Percentiles rank a stretch among this genome's conserved stretches.
Evolutionary conservation across 106 monocot species (phyloP).

Genomic region (Cymbidium sinense): DNA sequence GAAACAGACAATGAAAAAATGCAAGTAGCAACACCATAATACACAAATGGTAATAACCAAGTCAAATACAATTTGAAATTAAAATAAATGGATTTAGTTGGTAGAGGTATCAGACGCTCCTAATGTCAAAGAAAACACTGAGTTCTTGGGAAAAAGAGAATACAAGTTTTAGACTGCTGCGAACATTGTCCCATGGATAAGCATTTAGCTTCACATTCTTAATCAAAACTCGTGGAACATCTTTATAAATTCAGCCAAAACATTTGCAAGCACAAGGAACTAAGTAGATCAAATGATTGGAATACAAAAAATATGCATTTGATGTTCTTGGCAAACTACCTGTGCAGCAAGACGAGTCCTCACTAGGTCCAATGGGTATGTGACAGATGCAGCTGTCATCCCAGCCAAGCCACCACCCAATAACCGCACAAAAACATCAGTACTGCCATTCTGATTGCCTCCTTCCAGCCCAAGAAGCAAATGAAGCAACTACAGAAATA

Average conservation of each 20-base stretch:
- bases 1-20: neutral
- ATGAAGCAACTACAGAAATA: slow-evolving; percentile 50
- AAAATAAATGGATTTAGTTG: neutral
- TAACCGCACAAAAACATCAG: slow-evolving; percentile 39
- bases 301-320: neutral
- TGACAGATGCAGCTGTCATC: slow-evolving; percentile 63
- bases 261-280: neutral
- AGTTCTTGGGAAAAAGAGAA: neutral
- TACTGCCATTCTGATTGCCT: slow-evolving; percentile 21
- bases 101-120: neutral
- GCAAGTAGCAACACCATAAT: neutral
- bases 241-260: neutral
- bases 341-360: slow-evolving; percentile 65
- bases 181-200: neutral
- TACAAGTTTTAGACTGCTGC: neutral
- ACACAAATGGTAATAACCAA: neutral
- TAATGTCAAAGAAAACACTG: neutral
- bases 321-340: slow-evolving; percentile 19
- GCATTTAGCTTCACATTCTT: neutral
- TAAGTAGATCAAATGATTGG: neutral
- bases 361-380: slow-evolving; percentile 71
- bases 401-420: slow-evolving; percentile 61
- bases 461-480: slow-evolving; percentile 49
- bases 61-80: neutral
- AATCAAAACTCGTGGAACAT: neutral